Base-by-base conservation (phyloP, 2,329 filamentous ascomycete genomes). In the Lasiodiplodia theobromae region DNA sequence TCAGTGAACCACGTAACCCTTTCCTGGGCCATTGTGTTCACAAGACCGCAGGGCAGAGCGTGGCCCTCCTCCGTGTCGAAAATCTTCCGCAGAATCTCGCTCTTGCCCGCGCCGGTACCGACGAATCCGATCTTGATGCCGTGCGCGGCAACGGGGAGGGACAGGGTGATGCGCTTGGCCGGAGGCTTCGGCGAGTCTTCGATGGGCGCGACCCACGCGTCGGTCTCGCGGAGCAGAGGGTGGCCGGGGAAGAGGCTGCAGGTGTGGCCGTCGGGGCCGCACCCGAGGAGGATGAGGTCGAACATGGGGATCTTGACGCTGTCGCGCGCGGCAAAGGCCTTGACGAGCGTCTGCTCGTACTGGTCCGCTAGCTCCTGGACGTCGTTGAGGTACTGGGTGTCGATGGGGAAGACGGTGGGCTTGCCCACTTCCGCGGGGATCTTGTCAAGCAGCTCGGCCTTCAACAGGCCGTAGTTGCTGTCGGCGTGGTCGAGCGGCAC, bases 1-100 rank as follows among this genome's bases (percentile, higher is more conserved):
- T 98, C 96, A 53, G 94, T 93, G 78, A 99, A 98, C 96, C 96
- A 99, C 82, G 90, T 96, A 76, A 94, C 93, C 75, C 93, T 91
- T 72, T 97, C 94, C 54, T 92, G 93, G 3, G 88, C 91, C 52
- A 88, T 89, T 74, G 92, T 88, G 79, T 99, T 99, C 75, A 99
- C 91, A 72, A 98, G 84, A 1, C 92, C 89, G 78, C 94, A 97
- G 1, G 96, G 96, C 69, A 98, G 84, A 44, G 88, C 89, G 52
- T 85, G 82, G 10, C 90, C 89, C 72, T 92, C 91, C 72, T 93
- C 89, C 0, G 82, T 84, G 79, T 96, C 93, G 77, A 99, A 97
- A 73, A 98, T 97, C 77, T 92, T 85, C 86, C 93, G 96, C 87
- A 98, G 86, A 66, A 98, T 91, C 2, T 92, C 92, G 86, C 93